Percentiles rank a stretch among this genome's conserved stretches.
Conservation (phyloP, 1,284 basidiomycete species). For the Fomitiporia mediterranea region DNA sequence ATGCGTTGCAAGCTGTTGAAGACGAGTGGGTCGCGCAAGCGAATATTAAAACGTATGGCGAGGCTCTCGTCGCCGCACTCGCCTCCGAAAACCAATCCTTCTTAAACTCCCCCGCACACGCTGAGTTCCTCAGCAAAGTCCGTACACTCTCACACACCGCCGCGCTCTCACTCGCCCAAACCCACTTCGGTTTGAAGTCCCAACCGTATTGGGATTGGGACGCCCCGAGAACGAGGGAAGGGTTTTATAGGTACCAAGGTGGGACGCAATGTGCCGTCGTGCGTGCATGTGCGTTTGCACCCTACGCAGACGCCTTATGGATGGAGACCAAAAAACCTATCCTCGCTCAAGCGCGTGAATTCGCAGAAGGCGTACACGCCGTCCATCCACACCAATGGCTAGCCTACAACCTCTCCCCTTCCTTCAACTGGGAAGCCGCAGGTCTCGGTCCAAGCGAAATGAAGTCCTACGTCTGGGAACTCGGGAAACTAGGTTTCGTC, state of each 20-base stretch:
- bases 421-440: slow-evolving; percentile 92
- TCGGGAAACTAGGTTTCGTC: slow-evolving; percentile 88
- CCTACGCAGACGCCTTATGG: slow-evolving; percentile 90
- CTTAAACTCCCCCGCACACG: slow-evolving; percentile 28
- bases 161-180: slow-evolving; percentile 75
- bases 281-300: slow-evolving; percentile 90
- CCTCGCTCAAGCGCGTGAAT: slow-evolving; percentile 88
- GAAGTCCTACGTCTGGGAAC: slow-evolving; percentile 89
- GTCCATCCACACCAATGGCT: slow-evolving; percentile 86
- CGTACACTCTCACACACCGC: slow-evolving; percentile 64
- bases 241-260: slow-evolving; percentile 95
- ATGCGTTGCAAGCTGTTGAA: slow-evolving; percentile 81
- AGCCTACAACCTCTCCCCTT: slow-evolving; percentile 90
- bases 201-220: slow-evolving; percentile 92
- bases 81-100: slow-evolving; percentile 55
- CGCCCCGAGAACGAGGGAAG: slow-evolving; percentile 89
- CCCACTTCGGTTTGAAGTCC: slow-evolving; percentile 71
- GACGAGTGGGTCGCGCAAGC: slow-evolving; percentile 82
- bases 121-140: slow-evolving; percentile 58
- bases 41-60: slow-evolving; percentile 75
- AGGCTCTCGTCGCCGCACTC: slow-evolving; percentile 71
- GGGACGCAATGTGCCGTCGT: slow-evolving; percentile 94
- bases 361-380: slow-evolving; percentile 83
- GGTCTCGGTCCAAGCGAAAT: slow-evolving; percentile 84
- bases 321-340: slow-evolving; percentile 99